Evolutionary conservation across 208 protist species (phyloP), one percentile per base, ranked within the genome.

Genomic region (Trypanosoma brucei): DNA sequence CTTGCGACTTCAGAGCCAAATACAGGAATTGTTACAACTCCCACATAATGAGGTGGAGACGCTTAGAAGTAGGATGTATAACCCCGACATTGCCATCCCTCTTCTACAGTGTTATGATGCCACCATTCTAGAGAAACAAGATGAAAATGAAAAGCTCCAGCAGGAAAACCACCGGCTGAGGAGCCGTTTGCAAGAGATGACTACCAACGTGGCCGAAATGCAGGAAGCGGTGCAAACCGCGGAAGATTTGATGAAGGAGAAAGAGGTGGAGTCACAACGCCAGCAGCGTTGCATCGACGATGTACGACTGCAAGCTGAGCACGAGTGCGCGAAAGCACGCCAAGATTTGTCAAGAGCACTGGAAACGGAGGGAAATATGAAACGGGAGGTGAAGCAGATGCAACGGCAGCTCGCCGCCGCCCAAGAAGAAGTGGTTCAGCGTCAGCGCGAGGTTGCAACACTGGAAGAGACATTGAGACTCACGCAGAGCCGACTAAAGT

Each of bases 41-140:
- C 84, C 87, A 13, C 78, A 59, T 31, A 82, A 67, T 45, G 87
- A 84, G 33, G 72, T 87, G 13, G 70, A 81, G 55, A 53, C 70
- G 34, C 66, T 93, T 66, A 76, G 79, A 2, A 72, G 81, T 38
- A 74, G 83, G 46, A 93, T 93, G 83, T 68, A 83, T 8, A 79
- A 88, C 57, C 86, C 86, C 22, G 86, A 93, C 58, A 88, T 93
- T 59, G 87, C 84, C 33, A 83, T 89, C 55, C 87, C 87, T 0
- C 75, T 93, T 5, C 68, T 93, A 39, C 87, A 91, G 74, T 93
- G 84, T 76, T 93, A 93, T 72, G 87, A 93, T 56, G 84, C 83
- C 5, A 73, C 86, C n/a, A 84, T 93, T 45, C 45, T 68, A 8
- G 87, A 93, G 62, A 90, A 85, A 61, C 58, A 79, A 31, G 74